Evolutionary conservation across 768 basidiomycete genomes (phyloP).

Genomic region (Leccinum truebloodii): DNA sequence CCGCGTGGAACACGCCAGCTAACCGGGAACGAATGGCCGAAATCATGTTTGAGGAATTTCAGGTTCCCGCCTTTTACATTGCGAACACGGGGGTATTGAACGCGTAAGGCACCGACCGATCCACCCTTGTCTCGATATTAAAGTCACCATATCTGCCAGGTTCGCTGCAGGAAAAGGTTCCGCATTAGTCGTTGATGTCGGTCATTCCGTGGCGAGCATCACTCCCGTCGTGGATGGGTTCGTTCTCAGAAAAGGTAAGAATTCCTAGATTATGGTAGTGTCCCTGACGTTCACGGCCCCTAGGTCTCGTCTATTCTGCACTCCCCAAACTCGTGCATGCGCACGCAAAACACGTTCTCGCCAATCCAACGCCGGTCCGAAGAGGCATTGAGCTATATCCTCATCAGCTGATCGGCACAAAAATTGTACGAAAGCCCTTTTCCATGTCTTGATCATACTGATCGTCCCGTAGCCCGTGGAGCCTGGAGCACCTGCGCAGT

Average conservation of each 20-base stretch:
- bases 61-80: conserved; percentile 94
- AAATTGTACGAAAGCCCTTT: conserved; percentile 47
- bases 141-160: conserved; percentile 41
- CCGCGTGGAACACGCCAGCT: conserved; percentile 93
- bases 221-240: conserved; percentile 98
- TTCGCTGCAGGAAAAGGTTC: conserved; percentile 97
- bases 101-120: conserved; percentile 56
- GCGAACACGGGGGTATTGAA: conserved; percentile 93
- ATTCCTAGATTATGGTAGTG: neutral
- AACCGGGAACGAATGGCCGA: conserved; percentile 95
- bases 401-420: conserved; percentile 88
- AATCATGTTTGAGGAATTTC: conserved; percentile 96
- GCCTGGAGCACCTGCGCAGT: conserved; percentile 60
- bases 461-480: conserved; percentile 65
- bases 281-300: neutral
- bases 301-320: conserved; percentile 77
- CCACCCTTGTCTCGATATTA: conserved; percentile 6
- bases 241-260: conserved; percentile 87
- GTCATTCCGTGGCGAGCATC: conserved; percentile 85
- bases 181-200: conserved; percentile 94
- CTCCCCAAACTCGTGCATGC: conserved; percentile 81
- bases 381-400: conserved; percentile 70
- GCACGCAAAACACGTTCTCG: conserved; percentile 70
- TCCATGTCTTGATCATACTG: conserved; percentile 6
- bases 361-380: conserved; percentile 48